Base-by-base conservation (phyloP, 2,329 filamentous ascomycete species). In the Chlorencoelia australis region DNA sequence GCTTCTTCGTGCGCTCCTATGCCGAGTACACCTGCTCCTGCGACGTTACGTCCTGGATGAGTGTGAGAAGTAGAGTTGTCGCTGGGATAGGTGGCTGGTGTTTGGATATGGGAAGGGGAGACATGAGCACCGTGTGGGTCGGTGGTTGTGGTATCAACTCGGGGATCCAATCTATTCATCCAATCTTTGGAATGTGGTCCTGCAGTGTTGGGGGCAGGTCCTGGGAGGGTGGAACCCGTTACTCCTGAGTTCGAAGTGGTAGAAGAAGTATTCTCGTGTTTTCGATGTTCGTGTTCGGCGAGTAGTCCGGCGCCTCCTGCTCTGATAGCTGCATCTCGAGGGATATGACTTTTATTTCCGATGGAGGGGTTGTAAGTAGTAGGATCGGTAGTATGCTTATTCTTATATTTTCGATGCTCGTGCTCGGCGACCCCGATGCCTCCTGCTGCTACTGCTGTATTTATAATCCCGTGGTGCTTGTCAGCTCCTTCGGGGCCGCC, bases 141-240 rank as follows among this genome's bases (percentile, higher is more conserved):
- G n/a, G n/a, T n/a, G n/a, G n/a, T n/a, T n/a, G n/a, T n/a, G n/a
- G n/a, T n/a, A 40, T 63, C 54, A 7, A 62, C 56, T 29, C 56
- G 44, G 24, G 61, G 61, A 36, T 66, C 63, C 9, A 53, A 28
- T 41, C 58, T 61, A 46, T 66, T 66, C 20, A 53, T 52, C 9
- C 58, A 24, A 16, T 61, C 60, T 13, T 58, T 58, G 7, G 46
- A 42, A 29, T 51, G 47, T 11, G 59, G 61, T 1, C 60, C 61
- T 16, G 53, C 48, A 4, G 46, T 58, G 7, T 43, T 44, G 4
- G 47, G 40, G n/a, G 43, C 41, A 26, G 41, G 36, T 11, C 47
- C 47, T 20, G 40, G 28, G 17, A 34, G 24, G n/a, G n/a, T 58
- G 7, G 46, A 42, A 29, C 50, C 46, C 11, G 59, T 60, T 1